Evolutionary conservation across 2,329 filamentous ascomycete species (phyloP), one percentile per base, ranked within the genome.

Genomic region (Fusarium tjaetaba): DNA sequence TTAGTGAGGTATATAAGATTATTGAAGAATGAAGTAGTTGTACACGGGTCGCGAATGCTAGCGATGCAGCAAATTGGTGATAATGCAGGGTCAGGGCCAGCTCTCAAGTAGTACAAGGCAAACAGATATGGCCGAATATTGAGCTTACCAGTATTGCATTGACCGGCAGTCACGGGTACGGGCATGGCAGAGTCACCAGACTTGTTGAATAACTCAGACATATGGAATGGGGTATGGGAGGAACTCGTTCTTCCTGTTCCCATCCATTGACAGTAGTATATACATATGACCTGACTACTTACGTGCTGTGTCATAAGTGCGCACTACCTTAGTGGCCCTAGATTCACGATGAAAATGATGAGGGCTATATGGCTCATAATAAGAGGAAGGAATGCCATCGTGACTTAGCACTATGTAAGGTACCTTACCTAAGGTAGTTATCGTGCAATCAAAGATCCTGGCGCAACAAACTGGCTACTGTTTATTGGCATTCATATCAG

Each of bases 1-100:
- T 26, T n/a, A 34, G 34, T 10, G 34, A 28, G 34, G 11, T 41
- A 20, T 38, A 38, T 51, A 46, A 38, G 26, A 42, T 51, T 46
- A 38, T 53, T 60, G 61, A 49, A 53, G 24, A 51, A 57, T 51
- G 58, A 41, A 57, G 48, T 57, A 61, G 68, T 43, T 39, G 52
- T 56, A 70, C 57, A 65, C 26, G 18, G 28, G 41, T 72, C 45
- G 48, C 56, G 45, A 53, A 61, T 60, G 63, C 64, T 56, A 42
- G 41, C 60, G 53, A 70, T 68, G 57, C 52, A 63, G 56, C 61
- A 58, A 61, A 49, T 68, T 55, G 48, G 49, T 48, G 38, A 66
- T 60, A 43, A 63, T 65, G 46, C 30, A 49, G 24, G 49, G 32
- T 24, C 68, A 63, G 38, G 38, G 43, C 26, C 46, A 65, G 57